Conservation (phyloP, 441 rosid genomes). For the Raphanus hybrid region DNA sequence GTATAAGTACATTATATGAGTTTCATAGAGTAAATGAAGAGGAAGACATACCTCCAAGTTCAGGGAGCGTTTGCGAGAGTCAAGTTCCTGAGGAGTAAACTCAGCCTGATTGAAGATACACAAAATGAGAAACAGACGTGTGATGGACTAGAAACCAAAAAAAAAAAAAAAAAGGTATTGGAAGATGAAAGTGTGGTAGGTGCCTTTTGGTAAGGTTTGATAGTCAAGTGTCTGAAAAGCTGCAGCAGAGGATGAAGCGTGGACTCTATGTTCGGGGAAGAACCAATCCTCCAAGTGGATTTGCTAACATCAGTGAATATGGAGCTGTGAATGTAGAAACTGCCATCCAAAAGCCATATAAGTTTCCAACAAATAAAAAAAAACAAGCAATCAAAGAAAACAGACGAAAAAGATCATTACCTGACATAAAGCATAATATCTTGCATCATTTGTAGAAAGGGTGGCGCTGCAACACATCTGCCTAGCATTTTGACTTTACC, state of each 20-base stretch:
- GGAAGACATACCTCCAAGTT: constrained; percentile 49
- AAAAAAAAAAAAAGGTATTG: not conserved
- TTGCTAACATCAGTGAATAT: constrained; percentile 51
- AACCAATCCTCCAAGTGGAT: constrained; percentile 61
- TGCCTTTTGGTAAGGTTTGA: constrained; percentile 63
- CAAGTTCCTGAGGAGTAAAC: constrained; percentile 63
- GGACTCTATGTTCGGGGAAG: constrained; percentile 49
- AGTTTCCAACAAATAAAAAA: constrained; percentile 20
- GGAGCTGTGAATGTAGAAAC: constrained; percentile 67
- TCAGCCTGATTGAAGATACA: constrained; percentile 53
- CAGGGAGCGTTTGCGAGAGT: constrained; percentile 56
- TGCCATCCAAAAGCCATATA: constrained; percentile 40
- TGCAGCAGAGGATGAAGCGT: constrained; percentile 57
- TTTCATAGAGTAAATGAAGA: not conserved
- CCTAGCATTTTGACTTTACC: constrained; percentile 58
- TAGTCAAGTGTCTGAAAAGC: constrained; percentile 55
- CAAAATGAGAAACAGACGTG: constrained; percentile 13
- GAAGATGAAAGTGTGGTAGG: not conserved
- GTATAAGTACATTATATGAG: not conserved
- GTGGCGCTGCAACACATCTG: constrained; percentile 63
- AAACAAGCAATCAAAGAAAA: not conserved
- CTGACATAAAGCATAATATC: constrained; percentile 66
- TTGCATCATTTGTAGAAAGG: constrained; percentile 54
- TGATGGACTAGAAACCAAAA: no score
- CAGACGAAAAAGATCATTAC: constrained; percentile 36